A percentile compares a stretch with the other conserved stretches of the same genome.
Evolutionary conservation across 1,284 basidiomycete genomes (phyloP).

Genomic region (Leccinum fuscescens): DNA sequence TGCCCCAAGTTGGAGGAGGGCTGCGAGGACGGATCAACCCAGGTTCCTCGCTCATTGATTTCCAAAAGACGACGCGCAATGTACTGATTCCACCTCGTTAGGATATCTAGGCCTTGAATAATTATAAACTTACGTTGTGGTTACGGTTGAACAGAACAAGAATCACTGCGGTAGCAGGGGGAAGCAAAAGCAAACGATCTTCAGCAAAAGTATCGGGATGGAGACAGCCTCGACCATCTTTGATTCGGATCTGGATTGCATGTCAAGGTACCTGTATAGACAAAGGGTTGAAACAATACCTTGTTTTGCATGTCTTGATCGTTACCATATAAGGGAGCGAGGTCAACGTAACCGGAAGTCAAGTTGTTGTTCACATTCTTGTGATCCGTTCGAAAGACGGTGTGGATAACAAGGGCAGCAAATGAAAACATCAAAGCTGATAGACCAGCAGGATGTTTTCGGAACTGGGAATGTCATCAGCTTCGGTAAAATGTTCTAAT

Average conservation of each 20-base stretch:
- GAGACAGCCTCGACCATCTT: constrained; percentile 65
- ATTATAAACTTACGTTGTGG: constrained; percentile 65
- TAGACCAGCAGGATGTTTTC: constrained; percentile 73
- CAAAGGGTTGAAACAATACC: constrained; percentile 33
- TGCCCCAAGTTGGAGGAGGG: constrained; percentile 38
- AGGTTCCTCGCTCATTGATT: constrained; percentile 73
- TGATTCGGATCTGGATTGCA: constrained; percentile 38
- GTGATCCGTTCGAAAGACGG: constrained; percentile 74
- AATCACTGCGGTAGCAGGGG: constrained; percentile 71
- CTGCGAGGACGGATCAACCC: constrained; percentile 47
- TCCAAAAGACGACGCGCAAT: constrained; percentile 76
- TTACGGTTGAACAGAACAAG: constrained; percentile 81
- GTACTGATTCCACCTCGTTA: constrained; percentile 46
- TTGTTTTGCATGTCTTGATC: constrained; percentile 59
- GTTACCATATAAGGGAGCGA: constrained; percentile 77
- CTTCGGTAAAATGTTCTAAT: neutral
- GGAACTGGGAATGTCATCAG: constrained; percentile 47
- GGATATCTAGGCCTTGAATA: neutral
- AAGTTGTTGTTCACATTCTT: constrained; percentile 70
- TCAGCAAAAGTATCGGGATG: constrained; percentile 75
- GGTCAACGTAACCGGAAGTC: constrained; percentile 85
- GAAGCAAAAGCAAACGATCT: constrained; percentile 75
- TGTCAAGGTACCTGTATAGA: constrained; percentile 6
- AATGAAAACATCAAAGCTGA: constrained; percentile 80
- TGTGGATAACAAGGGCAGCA: constrained; percentile 80